These are phyloP conservation scores for Tetrapisispora phaffii DNA, from an alignment of 805 yeast species.

Conservation along the genomic window DNA sequence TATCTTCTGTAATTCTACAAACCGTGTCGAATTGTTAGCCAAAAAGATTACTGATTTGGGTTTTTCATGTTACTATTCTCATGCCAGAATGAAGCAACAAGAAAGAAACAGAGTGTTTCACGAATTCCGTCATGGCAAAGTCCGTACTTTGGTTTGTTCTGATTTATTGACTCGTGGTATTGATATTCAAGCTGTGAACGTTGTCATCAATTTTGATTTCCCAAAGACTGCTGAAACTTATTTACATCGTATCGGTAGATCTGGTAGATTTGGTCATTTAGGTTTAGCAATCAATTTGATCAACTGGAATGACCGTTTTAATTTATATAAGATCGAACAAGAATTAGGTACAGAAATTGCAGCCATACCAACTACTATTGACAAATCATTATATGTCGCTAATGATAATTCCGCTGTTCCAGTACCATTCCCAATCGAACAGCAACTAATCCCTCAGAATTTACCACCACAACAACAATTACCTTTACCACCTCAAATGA, in stretches of 20 bases:
- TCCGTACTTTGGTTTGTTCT: conserved; percentile 92
- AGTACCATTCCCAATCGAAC: conserved; percentile 74
- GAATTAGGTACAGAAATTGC: conserved; percentile 95
- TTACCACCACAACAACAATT: background rate
- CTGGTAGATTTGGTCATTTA: conserved; percentile 96
- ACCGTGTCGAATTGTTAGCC: conserved; percentile 90
- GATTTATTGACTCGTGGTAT: conserved; percentile 96
- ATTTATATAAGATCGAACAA: conserved; percentile 88
- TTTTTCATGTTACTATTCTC: conserved; percentile 92
- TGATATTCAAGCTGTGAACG: conserved; percentile 97
- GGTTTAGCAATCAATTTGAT: conserved; percentile 95
- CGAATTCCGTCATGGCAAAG: conserved; percentile 96
- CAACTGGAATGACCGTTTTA: conserved; percentile 93
- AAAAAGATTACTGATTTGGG: conserved; percentile 94
- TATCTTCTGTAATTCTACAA: conserved; percentile 93
- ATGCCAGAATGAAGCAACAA: conserved; percentile 94
- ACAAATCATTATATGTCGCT: conserved; percentile 79
- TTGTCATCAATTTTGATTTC: conserved; percentile 95
- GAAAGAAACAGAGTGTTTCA: conserved; percentile 97
- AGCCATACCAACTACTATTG: conserved; percentile 92
- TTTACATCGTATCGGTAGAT: conserved; percentile 96
- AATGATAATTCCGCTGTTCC: conserved; percentile 68
- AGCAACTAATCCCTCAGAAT: conserved; percentile 5
- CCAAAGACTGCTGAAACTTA: conserved; percentile 97
- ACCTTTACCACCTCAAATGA: conserved; percentile 2